Conservation (phyloP, 2,329 filamentous ascomycete species). For the Fusarium sp. region DNA sequence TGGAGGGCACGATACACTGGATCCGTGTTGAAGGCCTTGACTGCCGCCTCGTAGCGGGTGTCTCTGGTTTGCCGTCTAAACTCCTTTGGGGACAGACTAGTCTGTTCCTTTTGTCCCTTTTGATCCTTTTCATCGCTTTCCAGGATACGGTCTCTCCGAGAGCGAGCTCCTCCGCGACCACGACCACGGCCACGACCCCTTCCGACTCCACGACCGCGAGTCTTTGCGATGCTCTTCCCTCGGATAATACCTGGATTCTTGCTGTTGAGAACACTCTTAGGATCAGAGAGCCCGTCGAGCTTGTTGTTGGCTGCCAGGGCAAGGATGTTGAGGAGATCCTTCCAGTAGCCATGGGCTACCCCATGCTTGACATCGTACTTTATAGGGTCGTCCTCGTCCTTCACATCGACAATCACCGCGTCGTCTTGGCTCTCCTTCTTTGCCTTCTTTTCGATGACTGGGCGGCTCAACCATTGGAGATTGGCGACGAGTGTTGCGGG, state of each 20-base stretch:
- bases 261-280: constrained; percentile 55
- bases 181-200: not conserved
- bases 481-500: constrained; percentile 66
- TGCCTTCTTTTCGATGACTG: constrained; percentile 66
- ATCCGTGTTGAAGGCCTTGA: constrained; percentile 57
- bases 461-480: constrained; percentile 66
- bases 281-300: constrained; percentile 56
- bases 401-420: constrained; percentile 48
- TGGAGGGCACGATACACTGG: constrained; percentile 64
- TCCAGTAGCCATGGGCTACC: constrained; percentile 72
- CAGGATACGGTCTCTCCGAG: not conserved
- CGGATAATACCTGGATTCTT: constrained; percentile 42
- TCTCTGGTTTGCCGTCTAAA: constrained; percentile 48
- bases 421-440: constrained; percentile 53
- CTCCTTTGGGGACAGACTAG: constrained; percentile 22
- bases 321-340: constrained; percentile 69
- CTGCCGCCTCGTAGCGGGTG: constrained; percentile 55
- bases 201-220: constrained; percentile 11
- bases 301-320: constrained; percentile 62
- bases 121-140: not conserved
- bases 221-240: constrained; percentile 32
- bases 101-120: not conserved
- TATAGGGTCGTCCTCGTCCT: constrained; percentile 51
- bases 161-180: not conserved
- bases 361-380: constrained; percentile 59